These are phyloP conservation scores for Phytophthora sojae DNA, from an alignment of 352 stramenopile species.

Conservation along the genomic window DNA sequence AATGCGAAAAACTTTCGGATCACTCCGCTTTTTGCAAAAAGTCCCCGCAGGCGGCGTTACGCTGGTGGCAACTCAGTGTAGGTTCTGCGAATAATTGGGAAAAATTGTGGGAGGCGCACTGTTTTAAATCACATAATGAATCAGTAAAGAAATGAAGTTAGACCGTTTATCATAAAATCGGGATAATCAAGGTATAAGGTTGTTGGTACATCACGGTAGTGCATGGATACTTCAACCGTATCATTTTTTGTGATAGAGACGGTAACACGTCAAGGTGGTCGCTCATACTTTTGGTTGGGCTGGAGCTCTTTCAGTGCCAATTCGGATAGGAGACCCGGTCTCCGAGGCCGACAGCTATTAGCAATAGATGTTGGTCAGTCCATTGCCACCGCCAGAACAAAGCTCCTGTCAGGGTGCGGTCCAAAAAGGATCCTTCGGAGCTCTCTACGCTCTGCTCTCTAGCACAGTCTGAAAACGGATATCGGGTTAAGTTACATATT, in stretches of 20 bases:
- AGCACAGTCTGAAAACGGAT: neutral
- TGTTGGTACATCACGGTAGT: neutral
- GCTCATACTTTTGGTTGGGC: neutral
- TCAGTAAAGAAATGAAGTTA: too few species aligned
- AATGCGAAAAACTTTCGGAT: too few species aligned
- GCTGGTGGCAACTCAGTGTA: too few species aligned
- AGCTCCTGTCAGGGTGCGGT: neutral
- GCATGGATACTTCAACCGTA: constrained; percentile 3
- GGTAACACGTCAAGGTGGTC: neutral
- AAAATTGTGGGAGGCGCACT: too few species aligned
- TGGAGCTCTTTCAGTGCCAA: neutral
- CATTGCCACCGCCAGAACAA: neutral
- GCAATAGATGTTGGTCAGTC: neutral
- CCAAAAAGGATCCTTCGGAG: neutral
- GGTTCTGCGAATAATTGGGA: too few species aligned
- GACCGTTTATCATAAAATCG: too few species aligned
- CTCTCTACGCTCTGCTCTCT: neutral
- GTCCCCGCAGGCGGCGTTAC: neutral
- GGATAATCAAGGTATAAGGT: neutral
- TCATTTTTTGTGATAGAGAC: neutral
- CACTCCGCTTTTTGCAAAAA: too few species aligned
- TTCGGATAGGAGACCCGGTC: neutral
- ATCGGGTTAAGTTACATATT: neutral
- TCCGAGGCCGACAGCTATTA: neutral
- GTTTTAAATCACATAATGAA: too few species aligned